Percentiles rank a stretch among this genome's conserved stretches.
Evolutionary conservation across 1,284 basidiomycete species (phyloP).

Genomic region (Rhodotorula sp.): DNA sequence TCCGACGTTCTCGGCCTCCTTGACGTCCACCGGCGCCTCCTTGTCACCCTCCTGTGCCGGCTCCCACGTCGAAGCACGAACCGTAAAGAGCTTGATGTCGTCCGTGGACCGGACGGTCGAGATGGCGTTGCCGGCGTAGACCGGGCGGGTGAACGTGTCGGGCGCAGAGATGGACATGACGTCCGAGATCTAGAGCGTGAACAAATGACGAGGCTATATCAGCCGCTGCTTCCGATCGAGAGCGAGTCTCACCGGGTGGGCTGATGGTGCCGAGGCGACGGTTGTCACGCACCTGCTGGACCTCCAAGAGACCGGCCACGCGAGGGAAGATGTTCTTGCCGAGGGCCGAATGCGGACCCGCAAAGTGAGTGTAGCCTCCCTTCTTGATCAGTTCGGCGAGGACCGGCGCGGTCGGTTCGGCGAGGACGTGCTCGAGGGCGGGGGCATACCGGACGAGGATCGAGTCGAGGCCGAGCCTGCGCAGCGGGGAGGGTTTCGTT

Average conservation of each 20-base stretch:
- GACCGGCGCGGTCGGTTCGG: constrained; percentile 57
- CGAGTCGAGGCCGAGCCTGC: constrained; percentile 50
- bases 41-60: constrained; percentile 58
- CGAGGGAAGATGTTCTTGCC: constrained; percentile 79
- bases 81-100: constrained; percentile 89
- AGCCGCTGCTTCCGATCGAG: background rate
- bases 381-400: constrained; percentile 55
- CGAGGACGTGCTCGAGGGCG: constrained; percentile 51
- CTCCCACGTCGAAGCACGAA: constrained; percentile 90
- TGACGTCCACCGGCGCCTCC: constrained; percentile 62
- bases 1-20: constrained; percentile 60
- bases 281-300: constrained; percentile 47
- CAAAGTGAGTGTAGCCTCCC: constrained; percentile 73
- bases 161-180: constrained; percentile 80
- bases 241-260: background rate
- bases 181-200: constrained; percentile 68
- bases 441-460: constrained; percentile 53
- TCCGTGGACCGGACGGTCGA: constrained; percentile 78
- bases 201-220: constrained; percentile 9
- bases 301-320: constrained; percentile 79
- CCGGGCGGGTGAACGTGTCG: constrained; percentile 84
- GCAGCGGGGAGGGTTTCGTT: background rate
- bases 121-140: constrained; percentile 98
- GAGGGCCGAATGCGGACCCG: constrained; percentile 73
- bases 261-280: background rate